Percentiles rank a stretch among this genome's conserved stretches.
These are phyloP conservation scores for Eucalyptus fibrosa DNA, from an alignment of 345 rosid genomes.

Conservation along the genomic window DNA sequence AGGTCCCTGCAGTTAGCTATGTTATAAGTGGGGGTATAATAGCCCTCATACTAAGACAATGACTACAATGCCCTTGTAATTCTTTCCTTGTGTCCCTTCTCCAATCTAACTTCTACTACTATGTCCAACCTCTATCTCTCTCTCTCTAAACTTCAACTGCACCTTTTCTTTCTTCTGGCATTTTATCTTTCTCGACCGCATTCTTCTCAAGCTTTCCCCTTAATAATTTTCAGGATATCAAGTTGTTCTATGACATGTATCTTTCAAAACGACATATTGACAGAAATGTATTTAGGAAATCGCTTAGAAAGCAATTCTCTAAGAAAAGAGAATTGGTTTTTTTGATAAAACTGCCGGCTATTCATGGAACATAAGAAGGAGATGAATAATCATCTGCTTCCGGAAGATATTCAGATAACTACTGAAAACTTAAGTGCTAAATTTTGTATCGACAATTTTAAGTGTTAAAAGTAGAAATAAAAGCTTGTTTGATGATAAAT, in stretches of 20 bases:
- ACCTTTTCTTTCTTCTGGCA: background rate
- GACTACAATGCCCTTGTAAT: background rate
- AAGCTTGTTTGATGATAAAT: background rate
- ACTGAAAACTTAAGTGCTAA: background rate
- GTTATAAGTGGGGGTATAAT: background rate
- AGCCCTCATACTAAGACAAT: background rate
- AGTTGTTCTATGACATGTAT: background rate
- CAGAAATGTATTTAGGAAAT: background rate
- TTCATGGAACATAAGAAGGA: background rate
- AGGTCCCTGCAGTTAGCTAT: background rate
- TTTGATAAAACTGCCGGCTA: background rate
- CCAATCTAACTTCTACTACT: background rate
- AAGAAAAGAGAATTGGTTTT: background rate
- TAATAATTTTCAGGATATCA: background rate
- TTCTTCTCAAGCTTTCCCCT: background rate
- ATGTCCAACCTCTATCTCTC: background rate
- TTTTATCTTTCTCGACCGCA: background rate
- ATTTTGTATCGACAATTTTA: background rate
- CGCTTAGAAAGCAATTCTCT: background rate
- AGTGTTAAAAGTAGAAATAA: background rate
- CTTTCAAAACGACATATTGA: background rate
- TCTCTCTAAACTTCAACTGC: background rate
- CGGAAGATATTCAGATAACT: background rate
- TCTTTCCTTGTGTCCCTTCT: background rate
- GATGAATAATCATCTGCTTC: background rate